Conservation (phyloP, 2,329 filamentous ascomycete genomes). For the Lachnellula suecica region DNA sequence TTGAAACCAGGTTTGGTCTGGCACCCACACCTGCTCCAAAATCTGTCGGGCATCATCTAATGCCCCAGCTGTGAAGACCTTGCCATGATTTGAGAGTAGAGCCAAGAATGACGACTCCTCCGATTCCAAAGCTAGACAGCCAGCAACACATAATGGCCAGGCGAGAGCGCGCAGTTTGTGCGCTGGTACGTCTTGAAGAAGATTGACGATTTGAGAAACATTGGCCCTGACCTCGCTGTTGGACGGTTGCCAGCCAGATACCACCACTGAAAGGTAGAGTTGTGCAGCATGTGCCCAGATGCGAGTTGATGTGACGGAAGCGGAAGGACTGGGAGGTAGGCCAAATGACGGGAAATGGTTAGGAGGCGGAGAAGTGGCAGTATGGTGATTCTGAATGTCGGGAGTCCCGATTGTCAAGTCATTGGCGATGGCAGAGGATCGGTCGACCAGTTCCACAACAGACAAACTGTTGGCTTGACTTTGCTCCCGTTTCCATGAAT, state of each 20-base stretch:
- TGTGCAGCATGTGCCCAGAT: conserved; percentile 9
- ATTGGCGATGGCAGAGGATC: conserved; percentile 39
- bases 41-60: too few species aligned
- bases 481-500: conserved; percentile 55
- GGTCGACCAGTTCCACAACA: conserved; percentile 41
- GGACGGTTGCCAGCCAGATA: conserved; percentile 8
- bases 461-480: conserved; percentile 42
- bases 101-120: too few species aligned
- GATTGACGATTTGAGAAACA: neutral
- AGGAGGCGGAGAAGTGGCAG: neutral
- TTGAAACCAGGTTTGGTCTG: too few species aligned
- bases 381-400: neutral
- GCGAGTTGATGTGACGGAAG: neutral
- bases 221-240: neutral
- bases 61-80: too few species aligned
- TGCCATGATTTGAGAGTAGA: too few species aligned
- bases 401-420: conserved; percentile 10
- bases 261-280: conserved; percentile 2
- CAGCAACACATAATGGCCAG: conserved; percentile 8
- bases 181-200: neutral
- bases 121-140: conserved; percentile 9
- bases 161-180: neutral
- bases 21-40: too few species aligned
- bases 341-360: neutral
- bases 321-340: neutral